Conservation (phyloP, 176 grass and related monocot genomes). For the Lolium rigidum region DNA sequence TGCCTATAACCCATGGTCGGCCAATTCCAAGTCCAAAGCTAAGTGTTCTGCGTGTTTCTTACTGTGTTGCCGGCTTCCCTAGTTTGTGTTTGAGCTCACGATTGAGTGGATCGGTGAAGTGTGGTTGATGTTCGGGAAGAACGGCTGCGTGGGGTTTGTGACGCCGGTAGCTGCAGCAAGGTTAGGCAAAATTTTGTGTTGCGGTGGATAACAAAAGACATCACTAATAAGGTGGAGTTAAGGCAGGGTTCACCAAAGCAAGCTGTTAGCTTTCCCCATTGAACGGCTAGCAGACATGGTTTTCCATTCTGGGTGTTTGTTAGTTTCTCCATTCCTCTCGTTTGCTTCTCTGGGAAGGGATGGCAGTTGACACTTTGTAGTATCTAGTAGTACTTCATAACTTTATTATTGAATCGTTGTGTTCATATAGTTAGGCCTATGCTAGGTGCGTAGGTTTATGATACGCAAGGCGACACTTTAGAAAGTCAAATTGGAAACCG, state of each 20-base stretch:
- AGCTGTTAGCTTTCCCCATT: neutral
- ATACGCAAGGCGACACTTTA: neutral
- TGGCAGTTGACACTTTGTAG: neutral
- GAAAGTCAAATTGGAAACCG: neutral
- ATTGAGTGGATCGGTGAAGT: constrained; percentile 16
- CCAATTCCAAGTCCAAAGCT: neutral
- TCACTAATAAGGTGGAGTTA: neutral
- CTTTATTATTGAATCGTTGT: neutral
- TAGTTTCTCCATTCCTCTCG: neutral
- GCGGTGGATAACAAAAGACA: neutral
- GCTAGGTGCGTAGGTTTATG: neutral
- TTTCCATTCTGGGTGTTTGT: neutral
- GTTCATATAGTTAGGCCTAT: neutral
- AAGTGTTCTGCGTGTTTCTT: neutral
- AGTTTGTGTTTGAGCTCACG: neutral
- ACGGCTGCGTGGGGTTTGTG: neutral
- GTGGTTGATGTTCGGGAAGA: neutral
- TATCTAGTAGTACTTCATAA: neutral
- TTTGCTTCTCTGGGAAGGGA: neutral
- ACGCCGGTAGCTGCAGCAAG: neutral
- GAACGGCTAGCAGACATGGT: neutral
- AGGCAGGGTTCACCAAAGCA: neutral
- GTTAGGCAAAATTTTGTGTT: neutral
- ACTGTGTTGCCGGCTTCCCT: neutral
- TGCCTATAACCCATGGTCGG: neutral